Evolutionary conservation across 306 rosid genomes (phyloP).

Genomic region (Boehmeria nivea): DNA sequence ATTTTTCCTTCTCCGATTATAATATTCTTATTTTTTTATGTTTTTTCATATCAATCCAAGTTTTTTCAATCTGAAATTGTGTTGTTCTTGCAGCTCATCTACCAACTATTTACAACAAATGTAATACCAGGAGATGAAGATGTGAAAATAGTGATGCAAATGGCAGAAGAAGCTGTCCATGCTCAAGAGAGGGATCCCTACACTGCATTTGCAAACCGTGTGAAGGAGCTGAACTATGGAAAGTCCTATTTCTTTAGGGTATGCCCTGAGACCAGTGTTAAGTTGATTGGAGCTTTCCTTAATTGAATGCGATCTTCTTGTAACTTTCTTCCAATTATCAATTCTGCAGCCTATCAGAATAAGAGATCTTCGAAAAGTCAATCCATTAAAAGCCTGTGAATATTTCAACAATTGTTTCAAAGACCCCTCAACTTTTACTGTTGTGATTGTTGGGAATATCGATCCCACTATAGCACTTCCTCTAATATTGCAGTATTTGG

Average conservation of each 20-base stretch:
- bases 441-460: slow-evolving; percentile 82
- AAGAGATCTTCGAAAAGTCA: slow-evolving; percentile 76
- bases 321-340: slow-evolving; percentile 26
- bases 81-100: slow-evolving; percentile 67
- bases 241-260: slow-evolving; percentile 95
- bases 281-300: slow-evolving; percentile 16
- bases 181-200: slow-evolving; percentile 97
- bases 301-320: slow-evolving; percentile 5
- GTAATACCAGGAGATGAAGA: slow-evolving; percentile 77
- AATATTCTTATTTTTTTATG: no score
- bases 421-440: slow-evolving; percentile 87
- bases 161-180: slow-evolving; percentile 94
- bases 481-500: slow-evolving; percentile 83
- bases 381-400: slow-evolving; percentile 87
- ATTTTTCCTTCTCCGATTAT: no score
- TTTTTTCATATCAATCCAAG: background rate
- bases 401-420: slow-evolving; percentile 88
- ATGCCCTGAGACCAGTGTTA: slow-evolving; percentile 15
- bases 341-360: slow-evolving; percentile 67
- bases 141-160: slow-evolving; percentile 95
- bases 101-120: slow-evolving; percentile 78
- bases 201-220: slow-evolving; percentile 88
- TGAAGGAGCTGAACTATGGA: slow-evolving; percentile 96
- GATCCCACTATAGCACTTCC: slow-evolving; percentile 81
- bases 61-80: slow-evolving; percentile 15